Evolutionary conservation across 345 rosid genomes (phyloP).

Genomic region (Rhodomyrtus tomentosa): DNA sequence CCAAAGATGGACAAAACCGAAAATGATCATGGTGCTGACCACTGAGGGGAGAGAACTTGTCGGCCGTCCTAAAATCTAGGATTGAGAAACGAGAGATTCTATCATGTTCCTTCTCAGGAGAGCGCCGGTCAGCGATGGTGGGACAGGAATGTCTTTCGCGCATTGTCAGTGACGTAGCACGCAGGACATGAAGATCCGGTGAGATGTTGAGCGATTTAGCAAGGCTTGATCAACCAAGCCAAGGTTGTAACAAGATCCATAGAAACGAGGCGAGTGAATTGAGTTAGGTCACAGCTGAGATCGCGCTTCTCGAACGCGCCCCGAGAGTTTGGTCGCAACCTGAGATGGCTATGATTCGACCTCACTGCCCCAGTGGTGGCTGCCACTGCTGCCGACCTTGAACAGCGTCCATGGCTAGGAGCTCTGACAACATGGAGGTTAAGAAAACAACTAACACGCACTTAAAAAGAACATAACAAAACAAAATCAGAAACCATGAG

Average conservation of each 20-base stretch:
- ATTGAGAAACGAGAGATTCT: not conserved
- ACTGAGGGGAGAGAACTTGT: not conserved
- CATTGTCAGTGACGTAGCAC: not conserved
- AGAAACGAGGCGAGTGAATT: not conserved
- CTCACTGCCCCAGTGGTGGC: too few species aligned
- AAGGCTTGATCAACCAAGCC: not conserved
- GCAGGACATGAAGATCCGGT: not conserved
- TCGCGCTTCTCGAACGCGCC: not conserved
- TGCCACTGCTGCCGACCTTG: too few species aligned
- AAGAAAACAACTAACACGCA: not conserved
- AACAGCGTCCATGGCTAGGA: not conserved
- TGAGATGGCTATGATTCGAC: not conserved
- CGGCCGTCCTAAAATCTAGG: not conserved
- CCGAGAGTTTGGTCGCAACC: too few species aligned
- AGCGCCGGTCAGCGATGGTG: not conserved
- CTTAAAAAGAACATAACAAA: not conserved
- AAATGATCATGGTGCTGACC: too few species aligned
- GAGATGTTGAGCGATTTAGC: not conserved
- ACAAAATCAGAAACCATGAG: not conserved
- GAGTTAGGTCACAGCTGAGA: not conserved
- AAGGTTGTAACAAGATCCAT: not conserved
- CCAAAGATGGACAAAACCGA: not conserved
- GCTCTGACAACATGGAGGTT: not conserved
- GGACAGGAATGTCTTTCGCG: not conserved
- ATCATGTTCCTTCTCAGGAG: too few species aligned